Conservation (phyloP, 768 basidiomycete genomes). For the Phanerodontia chrysosporium region DNA sequence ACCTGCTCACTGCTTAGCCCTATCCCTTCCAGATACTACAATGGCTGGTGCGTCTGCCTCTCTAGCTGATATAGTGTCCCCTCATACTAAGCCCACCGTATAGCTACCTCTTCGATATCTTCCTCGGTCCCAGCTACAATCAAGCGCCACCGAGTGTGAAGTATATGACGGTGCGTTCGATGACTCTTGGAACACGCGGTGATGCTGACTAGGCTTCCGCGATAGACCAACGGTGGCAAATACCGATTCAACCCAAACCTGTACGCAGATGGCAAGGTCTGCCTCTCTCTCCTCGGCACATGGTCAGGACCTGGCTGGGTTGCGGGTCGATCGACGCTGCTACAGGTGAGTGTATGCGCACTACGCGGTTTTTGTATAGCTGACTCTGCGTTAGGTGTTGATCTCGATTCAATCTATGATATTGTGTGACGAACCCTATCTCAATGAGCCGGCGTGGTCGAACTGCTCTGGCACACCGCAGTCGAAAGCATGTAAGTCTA, state of each 20-base stretch:
- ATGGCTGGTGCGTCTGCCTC: constrained; percentile 68
- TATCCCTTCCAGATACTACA: constrained; percentile 63
- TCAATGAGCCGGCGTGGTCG: constrained; percentile 92
- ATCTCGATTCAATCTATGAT: constrained; percentile 98
- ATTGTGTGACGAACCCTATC: constrained; percentile 87
- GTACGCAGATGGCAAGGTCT: constrained; percentile 95
- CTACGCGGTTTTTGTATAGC: not conserved
- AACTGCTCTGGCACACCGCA: constrained; percentile 64
- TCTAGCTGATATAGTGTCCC: not conserved
- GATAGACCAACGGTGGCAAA: constrained; percentile 88
- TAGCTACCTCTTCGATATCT: constrained; percentile 85
- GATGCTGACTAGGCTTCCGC: too few relatives aligned
- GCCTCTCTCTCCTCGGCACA: constrained; percentile 85
- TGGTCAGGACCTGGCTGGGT: constrained; percentile 96
- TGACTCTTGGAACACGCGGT: too few relatives aligned
- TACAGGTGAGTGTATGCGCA: constrained; percentile 56
- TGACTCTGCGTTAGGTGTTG: constrained; percentile 46
- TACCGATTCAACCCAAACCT: constrained; percentile 93
- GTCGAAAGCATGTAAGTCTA: constrained; percentile 67
- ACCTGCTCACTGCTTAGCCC: constrained; percentile 6
- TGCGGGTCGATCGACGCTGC: constrained; percentile 80
- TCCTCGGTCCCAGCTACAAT: constrained; percentile 87
- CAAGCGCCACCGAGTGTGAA: constrained; percentile 76
- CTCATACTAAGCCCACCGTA: constrained; percentile 6
- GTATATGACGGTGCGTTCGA: constrained; percentile 55